phyloP scores from a whole-genome alignment of 2,329 filamentous ascomycete genomes.

The Verticillium dahliae region DNA sequence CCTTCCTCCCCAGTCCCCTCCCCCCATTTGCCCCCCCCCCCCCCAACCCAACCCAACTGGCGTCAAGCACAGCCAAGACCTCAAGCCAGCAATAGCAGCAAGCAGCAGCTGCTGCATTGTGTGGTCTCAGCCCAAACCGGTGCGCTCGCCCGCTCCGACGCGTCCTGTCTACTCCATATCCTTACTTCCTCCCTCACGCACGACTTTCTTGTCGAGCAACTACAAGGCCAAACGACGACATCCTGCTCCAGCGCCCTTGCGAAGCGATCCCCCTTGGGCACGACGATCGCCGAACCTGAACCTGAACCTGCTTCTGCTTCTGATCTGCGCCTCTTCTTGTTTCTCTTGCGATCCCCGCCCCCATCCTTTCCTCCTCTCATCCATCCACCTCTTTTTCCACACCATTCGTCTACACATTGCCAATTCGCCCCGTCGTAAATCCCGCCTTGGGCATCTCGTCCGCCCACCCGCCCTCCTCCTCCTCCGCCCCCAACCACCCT shows the following conservation, averaged over 20 bases:
- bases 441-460: constrained; percentile 5
- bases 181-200: too few species aligned
- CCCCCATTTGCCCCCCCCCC: not conserved
- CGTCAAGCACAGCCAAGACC: not conserved
- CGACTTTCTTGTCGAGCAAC: not conserved
- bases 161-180: not conserved
- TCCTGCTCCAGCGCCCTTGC: not conserved
- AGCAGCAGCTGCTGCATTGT: not conserved
- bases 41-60: not conserved
- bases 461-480: constrained; percentile 10
- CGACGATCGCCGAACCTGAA: not conserved
- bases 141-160: not conserved
- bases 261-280: not conserved
- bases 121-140: not conserved
- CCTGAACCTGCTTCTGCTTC: not conserved
- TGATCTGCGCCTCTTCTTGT: not conserved
- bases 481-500: constrained; percentile 5
- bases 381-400: not conserved
- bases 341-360: not conserved
- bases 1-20: not conserved
- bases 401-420: not conserved
- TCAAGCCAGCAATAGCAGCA: not conserved
- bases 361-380: not conserved
- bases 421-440: constrained; percentile 5
- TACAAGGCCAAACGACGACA: not conserved